Evolutionary conservation across 164 flowering plant genomes (phyloP), one percentile per base, ranked within the genome.

Genomic region (Echeveria elegans): DNA sequence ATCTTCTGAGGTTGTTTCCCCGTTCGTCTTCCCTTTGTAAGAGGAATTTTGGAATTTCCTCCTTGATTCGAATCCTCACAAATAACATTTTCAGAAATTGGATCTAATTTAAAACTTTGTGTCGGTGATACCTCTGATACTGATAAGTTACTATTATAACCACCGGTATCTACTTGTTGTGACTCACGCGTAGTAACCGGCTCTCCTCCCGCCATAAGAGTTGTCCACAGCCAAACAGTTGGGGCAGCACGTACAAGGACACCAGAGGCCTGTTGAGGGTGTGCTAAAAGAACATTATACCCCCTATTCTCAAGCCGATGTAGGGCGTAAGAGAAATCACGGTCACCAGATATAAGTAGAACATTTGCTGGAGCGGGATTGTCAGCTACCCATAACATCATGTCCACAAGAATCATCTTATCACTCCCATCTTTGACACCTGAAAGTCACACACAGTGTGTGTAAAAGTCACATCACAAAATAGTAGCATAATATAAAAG

Each of bases 321-420:
- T 28, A 93, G 89, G 16, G 97, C 97, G 73, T 90, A 83, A 47
- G 87, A 84, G 77, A 93, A 93, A 69, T 93, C 97, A 30, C 97
- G 81, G 71, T 93, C 98, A 2, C 97, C 98, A 37, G 97, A 93
- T 61, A 93, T 93, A 62, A 93, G 73, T 70, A 93, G 72, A 82
- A 84, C 90, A 72, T 88, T 93, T n/a, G 87, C 94, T 30, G 98
- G 98, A 5, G 98, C 96, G 66, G 98, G 89, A 72, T 93, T 93
- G 68, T 93, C 98, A 3, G 7, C 5, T 34, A 7, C 37, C 37
- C 37, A 34, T 43, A 87, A 86, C 70, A 90, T 67, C 97, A 86
- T 88, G 65, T 89, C 94, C 34, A 92, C 98, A 30, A 89, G 82
- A 74, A 92, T 92, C 78, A 89, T 93, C 77, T 93, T 93, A 75